These are phyloP conservation scores for Pichia inconspicua DNA, from an alignment of 1,139 yeast species.

Conservation along the genomic window DNA sequence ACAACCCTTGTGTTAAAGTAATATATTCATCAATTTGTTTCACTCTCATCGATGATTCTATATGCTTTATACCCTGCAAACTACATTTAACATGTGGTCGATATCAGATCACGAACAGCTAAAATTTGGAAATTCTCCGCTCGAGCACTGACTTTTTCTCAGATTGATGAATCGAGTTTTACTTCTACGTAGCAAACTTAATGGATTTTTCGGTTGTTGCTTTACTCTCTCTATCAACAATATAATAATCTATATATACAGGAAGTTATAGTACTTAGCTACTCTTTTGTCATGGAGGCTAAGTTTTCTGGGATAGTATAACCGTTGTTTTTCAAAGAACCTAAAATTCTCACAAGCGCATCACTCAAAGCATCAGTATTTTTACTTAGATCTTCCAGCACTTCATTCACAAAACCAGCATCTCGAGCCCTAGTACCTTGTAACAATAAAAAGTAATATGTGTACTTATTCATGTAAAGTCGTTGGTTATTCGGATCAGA, in stretches of 20 bases:
- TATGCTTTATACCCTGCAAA: neutral
- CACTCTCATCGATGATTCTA: conserved; percentile 16
- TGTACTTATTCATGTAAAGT: conserved; percentile 43
- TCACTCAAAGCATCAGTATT: conserved; percentile 29
- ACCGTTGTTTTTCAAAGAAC: conserved; percentile 22
- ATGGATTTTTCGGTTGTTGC: no score
- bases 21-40: conserved; percentile 45
- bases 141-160: no score
- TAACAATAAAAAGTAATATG: conserved; percentile 47
- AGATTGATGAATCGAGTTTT: no score
- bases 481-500: conserved; percentile 12
- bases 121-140: no score
- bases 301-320: conserved; percentile 10
- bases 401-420: conserved; percentile 15
- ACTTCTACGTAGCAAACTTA: no score
- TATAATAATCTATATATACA: no score
- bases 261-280: neutral
- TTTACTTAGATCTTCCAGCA: conserved; percentile 20
- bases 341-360: conserved; percentile 31
- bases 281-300: neutral
- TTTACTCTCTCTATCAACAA: no score
- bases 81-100: no score
- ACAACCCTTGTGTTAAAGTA: conserved; percentile 37
- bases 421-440: conserved; percentile 30
- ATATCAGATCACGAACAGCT: no score